These are phyloP conservation scores for Puccinellia tenuiflora DNA, from an alignment of 176 grass and related monocot genomes.

Conservation along the genomic window DNA sequence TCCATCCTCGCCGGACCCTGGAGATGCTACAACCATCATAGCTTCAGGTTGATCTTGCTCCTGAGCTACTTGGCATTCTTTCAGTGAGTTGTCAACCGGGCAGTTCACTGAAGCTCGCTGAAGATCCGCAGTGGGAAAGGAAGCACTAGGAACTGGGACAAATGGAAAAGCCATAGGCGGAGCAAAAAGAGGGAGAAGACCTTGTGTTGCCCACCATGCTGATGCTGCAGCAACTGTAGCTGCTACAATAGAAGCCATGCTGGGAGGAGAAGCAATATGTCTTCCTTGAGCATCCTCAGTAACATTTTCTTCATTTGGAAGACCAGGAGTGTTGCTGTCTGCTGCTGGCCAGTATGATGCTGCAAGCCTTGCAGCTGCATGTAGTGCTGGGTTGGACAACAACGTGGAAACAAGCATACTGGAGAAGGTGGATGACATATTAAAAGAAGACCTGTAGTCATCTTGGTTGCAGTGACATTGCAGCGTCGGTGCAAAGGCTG, in stretches of 20 bases:
- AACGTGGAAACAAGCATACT: conserved; percentile 76
- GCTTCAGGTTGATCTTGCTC: conserved; percentile 30
- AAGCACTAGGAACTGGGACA: conserved; percentile 29
- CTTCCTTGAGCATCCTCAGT: conserved; percentile 40
- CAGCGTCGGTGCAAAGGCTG: conserved; percentile 40
- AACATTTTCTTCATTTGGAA: conserved; percentile 41
- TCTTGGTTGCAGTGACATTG: conserved; percentile 59
- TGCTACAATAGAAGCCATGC: conserved; percentile 61
- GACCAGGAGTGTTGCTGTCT: conserved; percentile 26
- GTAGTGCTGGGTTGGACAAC: conserved; percentile 73
- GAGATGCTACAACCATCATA: conserved; percentile 20
- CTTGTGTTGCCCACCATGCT: conserved; percentile 93
- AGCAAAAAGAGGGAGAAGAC: conserved; percentile 75
- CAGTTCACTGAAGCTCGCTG: conserved; percentile 31
- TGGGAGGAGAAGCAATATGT: conserved; percentile 38
- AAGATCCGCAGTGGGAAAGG: conserved; percentile 23
- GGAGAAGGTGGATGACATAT: conserved; percentile 70
- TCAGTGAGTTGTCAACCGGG: conserved; percentile 22
- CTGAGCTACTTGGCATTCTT: conserved; percentile 30
- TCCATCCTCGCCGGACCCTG: conserved; percentile 37
- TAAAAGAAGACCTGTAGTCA: conserved; percentile 59
- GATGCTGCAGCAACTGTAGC: conserved; percentile 86
- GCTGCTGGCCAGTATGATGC: conserved; percentile 77
- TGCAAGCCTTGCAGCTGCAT: conserved; percentile 69
- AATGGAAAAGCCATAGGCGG: conserved; percentile 51